A percentile compares a stretch with the other conserved stretches of the same genome.
Evolutionary conservation across 2,329 filamentous ascomycete genomes (phyloP).

Genomic region (Fusarium falciforme): DNA sequence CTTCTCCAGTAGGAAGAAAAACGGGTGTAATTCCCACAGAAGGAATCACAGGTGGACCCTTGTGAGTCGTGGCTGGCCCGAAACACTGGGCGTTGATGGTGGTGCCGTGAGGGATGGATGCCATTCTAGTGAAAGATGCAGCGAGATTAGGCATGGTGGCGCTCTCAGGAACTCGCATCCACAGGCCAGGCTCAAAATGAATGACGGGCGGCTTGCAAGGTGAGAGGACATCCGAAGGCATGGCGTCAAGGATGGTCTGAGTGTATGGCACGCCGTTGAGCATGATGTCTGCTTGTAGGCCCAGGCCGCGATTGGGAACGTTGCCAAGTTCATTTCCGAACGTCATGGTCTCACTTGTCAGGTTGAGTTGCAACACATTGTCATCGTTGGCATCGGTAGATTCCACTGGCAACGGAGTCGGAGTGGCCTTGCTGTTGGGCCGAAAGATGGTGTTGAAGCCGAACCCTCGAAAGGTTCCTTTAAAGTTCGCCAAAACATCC

Average conservation of each 20-base stretch:
- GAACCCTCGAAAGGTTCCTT: slow-evolving; percentile 45
- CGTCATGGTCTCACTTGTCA: slow-evolving; percentile 49
- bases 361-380: slow-evolving; percentile 53
- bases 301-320: slow-evolving; percentile 53
- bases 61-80: slow-evolving; percentile 22
- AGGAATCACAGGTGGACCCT: slow-evolving; percentile 33
- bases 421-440: slow-evolving; percentile 43
- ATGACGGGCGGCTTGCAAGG: slow-evolving; percentile 45
- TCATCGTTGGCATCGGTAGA: slow-evolving; percentile 30
- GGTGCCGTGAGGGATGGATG: slow-evolving; percentile 56
- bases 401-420: slow-evolving; percentile 20
- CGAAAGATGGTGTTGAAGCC: slow-evolving; percentile 55
- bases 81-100: slow-evolving; percentile 55
- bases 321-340: slow-evolving; percentile 48
- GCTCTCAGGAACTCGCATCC: slow-evolving; percentile 51
- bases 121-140: slow-evolving; percentile 51
- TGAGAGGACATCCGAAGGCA: slow-evolving; percentile 31
- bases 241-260: slow-evolving; percentile 50
- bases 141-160: slow-evolving; percentile 32
- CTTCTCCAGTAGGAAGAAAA: background rate
- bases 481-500: slow-evolving; percentile 43
- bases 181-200: slow-evolving; percentile 56
- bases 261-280: slow-evolving; percentile 52
- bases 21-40: slow-evolving; percentile 45
- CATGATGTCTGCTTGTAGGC: slow-evolving; percentile 47